phyloP scores from a whole-genome alignment of 306 rosid genomes.

The Gastrolobium bilobum region DNA sequence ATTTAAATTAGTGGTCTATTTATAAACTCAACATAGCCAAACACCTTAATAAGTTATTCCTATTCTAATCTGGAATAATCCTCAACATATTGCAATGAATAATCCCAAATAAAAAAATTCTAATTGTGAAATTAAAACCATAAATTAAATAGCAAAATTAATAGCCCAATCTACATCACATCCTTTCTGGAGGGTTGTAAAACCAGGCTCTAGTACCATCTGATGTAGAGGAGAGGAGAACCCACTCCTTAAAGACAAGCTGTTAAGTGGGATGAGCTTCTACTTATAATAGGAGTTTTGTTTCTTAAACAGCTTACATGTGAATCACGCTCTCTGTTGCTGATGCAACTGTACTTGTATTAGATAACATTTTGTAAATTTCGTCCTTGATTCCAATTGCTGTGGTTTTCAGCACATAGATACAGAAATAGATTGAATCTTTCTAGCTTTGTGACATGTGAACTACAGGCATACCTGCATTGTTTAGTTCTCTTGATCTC shows the following conservation, averaged over 20 bases:
- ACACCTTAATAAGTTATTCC: too few relatives aligned
- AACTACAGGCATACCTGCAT: background rate
- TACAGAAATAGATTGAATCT: background rate
- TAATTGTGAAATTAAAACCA: too few relatives aligned
- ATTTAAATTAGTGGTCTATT: too few relatives aligned
- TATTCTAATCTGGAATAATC: too few relatives aligned
- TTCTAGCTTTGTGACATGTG: background rate
- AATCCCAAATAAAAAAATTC: too few relatives aligned
- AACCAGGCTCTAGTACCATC: background rate
- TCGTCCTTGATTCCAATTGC: background rate
- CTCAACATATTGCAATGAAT: too few relatives aligned
- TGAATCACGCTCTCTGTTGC: background rate
- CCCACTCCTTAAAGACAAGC: constrained; percentile 4
- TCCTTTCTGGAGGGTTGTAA: background rate
- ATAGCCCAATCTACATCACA: too few relatives aligned
- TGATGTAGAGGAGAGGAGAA: background rate
- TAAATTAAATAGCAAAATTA: too few relatives aligned
- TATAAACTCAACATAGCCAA: too few relatives aligned
- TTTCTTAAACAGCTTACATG: background rate
- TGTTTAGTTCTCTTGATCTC: background rate
- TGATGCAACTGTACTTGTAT: background rate
- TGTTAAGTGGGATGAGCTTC: background rate
- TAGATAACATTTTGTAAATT: background rate
- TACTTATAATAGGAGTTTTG: background rate
- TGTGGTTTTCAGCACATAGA: background rate